Percentiles rank a stretch among this genome's conserved stretches.
These are phyloP conservation scores for Eustoma russellianum DNA, from an alignment of 257 asterid genomes.

Conservation along the genomic window DNA sequence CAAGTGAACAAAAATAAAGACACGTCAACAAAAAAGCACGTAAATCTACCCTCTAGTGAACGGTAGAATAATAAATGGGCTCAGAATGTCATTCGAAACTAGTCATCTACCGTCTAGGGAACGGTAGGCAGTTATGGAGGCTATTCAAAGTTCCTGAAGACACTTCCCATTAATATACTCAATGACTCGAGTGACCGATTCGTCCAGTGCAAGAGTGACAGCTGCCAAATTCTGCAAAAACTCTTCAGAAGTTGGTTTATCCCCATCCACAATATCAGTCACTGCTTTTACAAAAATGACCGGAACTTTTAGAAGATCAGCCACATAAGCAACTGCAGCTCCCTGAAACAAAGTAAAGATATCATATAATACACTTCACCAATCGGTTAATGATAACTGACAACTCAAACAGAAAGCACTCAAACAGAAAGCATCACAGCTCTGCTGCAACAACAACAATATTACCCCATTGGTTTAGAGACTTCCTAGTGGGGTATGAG, in stretches of 20 bases:
- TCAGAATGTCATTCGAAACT: neutral
- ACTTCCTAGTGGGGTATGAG: too few relatives aligned
- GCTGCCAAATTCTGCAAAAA: constrained; percentile 73
- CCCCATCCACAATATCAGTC: constrained; percentile 84
- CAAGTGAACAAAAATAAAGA: too few relatives aligned
- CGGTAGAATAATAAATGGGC: neutral
- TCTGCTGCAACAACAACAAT: too few relatives aligned
- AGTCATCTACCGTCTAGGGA: neutral
- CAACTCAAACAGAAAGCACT: too few relatives aligned
- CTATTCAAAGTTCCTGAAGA: constrained; percentile 49
- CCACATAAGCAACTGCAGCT: constrained; percentile 93
- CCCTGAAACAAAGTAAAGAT: constrained; percentile 40
- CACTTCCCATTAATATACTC: constrained; percentile 68
- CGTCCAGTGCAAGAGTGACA: constrained; percentile 80
- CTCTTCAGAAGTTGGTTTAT: constrained; percentile 89
- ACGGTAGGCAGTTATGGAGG: neutral
- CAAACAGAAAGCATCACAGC: too few relatives aligned
- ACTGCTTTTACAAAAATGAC: constrained; percentile 76
- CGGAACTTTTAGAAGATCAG: constrained; percentile 79
- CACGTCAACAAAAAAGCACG: too few relatives aligned
- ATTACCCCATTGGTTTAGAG: too few relatives aligned
- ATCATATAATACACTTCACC: neutral
- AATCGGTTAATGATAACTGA: neutral
- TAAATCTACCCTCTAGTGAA: too few relatives aligned
- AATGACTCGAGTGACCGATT: constrained; percentile 49